These are phyloP conservation scores for Evansstolkia leycettana DNA, from an alignment of 495 filamentous ascomycete genomes.

Conservation along the genomic window DNA sequence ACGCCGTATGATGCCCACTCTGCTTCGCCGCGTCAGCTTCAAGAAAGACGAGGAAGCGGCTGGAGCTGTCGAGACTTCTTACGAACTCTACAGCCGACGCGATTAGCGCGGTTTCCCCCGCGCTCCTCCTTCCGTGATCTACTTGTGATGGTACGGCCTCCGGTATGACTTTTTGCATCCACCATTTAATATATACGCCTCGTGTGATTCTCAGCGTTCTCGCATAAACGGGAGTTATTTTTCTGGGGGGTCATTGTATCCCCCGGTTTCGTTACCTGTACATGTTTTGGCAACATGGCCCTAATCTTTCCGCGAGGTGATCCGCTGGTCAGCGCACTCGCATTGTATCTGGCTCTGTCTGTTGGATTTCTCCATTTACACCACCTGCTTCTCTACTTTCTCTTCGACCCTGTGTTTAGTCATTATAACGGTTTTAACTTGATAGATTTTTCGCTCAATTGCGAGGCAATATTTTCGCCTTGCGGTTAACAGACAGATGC, in stretches of 20 bases:
- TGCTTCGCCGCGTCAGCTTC: constrained; percentile 31
- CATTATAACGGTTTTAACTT: constrained; percentile 9
- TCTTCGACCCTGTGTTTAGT: constrained; percentile 3
- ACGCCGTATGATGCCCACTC: constrained; percentile 22
- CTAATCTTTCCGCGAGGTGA: neutral
- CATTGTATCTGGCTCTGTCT: neutral
- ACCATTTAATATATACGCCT: constrained; percentile 1
- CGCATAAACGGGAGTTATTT: neutral
- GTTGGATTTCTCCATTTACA: constrained; percentile 8
- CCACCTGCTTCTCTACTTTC: constrained; percentile 11
- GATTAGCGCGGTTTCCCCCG: too few species aligned
- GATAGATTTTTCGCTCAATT: constrained; percentile 10
- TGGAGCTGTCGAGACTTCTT: constrained; percentile 26
- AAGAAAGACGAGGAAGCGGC: constrained; percentile 33
- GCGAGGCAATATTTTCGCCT: neutral
- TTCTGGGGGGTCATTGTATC: neutral
- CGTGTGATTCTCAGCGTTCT: neutral
- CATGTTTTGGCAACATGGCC: constrained; percentile 1
- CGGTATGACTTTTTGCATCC: constrained; percentile 1
- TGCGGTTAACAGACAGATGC: constrained; percentile 6
- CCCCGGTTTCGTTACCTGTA: neutral
- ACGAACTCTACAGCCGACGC: constrained; percentile 28
- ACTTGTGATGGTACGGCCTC: neutral
- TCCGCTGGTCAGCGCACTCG: neutral
- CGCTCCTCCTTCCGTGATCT: constrained; percentile 1